Base-by-base conservation (phyloP, 768 basidiomycete genomes). In the Lactarius evosmus region DNA sequence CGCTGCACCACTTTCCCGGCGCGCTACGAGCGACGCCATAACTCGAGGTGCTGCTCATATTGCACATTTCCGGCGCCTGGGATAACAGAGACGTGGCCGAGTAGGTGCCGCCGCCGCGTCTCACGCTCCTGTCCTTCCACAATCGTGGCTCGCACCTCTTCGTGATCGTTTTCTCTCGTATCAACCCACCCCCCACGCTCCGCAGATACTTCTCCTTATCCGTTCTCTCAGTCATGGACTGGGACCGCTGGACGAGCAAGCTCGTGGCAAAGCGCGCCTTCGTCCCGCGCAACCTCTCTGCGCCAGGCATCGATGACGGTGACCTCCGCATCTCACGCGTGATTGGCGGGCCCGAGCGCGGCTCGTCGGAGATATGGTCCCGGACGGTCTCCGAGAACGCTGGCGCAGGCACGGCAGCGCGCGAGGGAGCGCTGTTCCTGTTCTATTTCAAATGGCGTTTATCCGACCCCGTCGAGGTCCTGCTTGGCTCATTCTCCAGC, bases 31-130 rank as follows among this genome's bases (percentile, higher is more conserved):
- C 40, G 7, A 63, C 58, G 62, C 62, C 62, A 16, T 50, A 27
- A 16, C 52, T 63, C 16, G 36, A 58, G 27, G n/a, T 63, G 5
- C 51, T 63, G 40, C 57, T 56, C 16, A 57, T 63, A 11, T 57
- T 58, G 29, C 62, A 63, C 41, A 58, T 50, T 32, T 57, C 56
- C 41, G 62, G 56, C 1, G 51, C 32, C 7, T 63, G 62, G 62
- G 62, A 58, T n/a, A n/a, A n/a, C n/a, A n/a, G n/a, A 16, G 57
- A 58, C 1, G 51, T 41, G 2, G 40, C 33, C 19, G 16, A 9
- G 2, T 1, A 34, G 1, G 60, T 19, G 32, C 32, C 36, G 4
- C n/a, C 38, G 8, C 51, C 62, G 11, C 25, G 34, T 29, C 62
- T 63, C 19, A 38, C 11, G 2, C 33, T 63, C 22, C 17, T 63